Evolutionary conservation across 352 stramenopile genomes (phyloP).

Genomic region (Thraustotheca clavata): DNA sequence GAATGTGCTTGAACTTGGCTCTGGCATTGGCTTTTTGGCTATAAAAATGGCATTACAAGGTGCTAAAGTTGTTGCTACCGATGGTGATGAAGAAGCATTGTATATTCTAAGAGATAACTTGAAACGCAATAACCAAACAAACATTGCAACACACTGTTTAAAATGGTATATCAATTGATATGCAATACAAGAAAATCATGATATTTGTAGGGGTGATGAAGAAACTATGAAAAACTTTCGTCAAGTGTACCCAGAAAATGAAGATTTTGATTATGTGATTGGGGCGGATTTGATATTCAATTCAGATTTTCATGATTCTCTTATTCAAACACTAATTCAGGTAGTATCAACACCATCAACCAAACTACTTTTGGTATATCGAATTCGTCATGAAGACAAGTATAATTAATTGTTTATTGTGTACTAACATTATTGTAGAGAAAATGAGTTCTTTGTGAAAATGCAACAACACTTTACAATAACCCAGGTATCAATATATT

Average conservation of each 20-base stretch:
- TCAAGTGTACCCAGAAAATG: neutral
- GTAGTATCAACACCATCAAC: neutral
- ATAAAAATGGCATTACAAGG: conserved; percentile 62
- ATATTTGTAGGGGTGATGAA: neutral
- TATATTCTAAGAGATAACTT: conserved; percentile 12
- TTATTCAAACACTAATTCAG: neutral
- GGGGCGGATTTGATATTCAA: conserved; percentile 21
- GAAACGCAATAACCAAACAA: neutral
- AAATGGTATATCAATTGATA: neutral
- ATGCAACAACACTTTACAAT: conserved; percentile 7
- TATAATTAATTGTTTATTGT: neutral
- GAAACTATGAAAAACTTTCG: neutral
- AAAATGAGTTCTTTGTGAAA: neutral
- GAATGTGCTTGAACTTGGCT: conserved; percentile 60
- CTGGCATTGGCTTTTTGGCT: conserved; percentile 57
- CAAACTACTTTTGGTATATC: conserved; percentile 3
- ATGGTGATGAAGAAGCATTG: conserved; percentile 33
- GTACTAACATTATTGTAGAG: neutral
- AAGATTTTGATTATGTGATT: conserved; percentile 6
- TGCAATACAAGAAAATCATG: neutral
- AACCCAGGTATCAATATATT: neutral
- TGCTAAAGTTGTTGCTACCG: conserved; percentile 50
- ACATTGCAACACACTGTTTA: neutral
- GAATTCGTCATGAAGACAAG: conserved; percentile 17
- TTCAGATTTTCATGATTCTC: conserved; percentile 4